Percentiles rank a stretch among this genome's conserved stretches.
Evolutionary conservation across 495 filamentous ascomycete genomes (phyloP).

Genomic region (Thermochaetoides thermophila): DNA sequence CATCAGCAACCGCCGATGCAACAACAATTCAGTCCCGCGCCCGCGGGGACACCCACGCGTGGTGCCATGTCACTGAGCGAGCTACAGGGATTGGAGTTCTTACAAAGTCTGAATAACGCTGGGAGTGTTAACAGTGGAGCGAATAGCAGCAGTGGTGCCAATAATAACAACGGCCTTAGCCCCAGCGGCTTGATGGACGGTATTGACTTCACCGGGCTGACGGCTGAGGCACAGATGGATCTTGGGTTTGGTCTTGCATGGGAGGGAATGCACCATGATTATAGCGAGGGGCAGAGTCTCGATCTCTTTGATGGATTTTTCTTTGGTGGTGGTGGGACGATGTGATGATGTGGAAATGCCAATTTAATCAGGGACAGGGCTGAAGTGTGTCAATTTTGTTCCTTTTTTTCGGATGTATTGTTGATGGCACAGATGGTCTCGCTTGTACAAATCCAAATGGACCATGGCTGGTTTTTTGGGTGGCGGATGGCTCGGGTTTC

Average conservation of each 20-base stretch:
- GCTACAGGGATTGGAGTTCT: conserved; percentile 32
- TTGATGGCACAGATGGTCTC: not conserved
- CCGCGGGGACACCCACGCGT: not conserved
- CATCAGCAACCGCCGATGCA: conserved; percentile 6
- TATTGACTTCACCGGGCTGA: conserved; percentile 4
- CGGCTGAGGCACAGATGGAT: conserved; percentile 38
- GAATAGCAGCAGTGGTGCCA: not conserved
- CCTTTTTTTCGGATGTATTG: not conserved
- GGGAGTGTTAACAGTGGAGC: not conserved
- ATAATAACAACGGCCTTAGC: not conserved
- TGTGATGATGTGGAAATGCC: conserved; percentile 2
- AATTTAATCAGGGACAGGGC: not conserved
- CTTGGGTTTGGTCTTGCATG: conserved; percentile 60
- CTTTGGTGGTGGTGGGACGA: conserved; percentile 46
- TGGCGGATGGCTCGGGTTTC: not conserved
- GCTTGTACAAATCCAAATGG: not conserved
- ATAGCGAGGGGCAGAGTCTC: conserved; percentile 60
- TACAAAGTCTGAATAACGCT: conserved; percentile 18
- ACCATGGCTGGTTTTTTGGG: not conserved
- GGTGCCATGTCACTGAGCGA: conserved; percentile 20
- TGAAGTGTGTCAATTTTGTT: not conserved
- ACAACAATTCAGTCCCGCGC: conserved; percentile 7
- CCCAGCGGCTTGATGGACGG: conserved; percentile 9
- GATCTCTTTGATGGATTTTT: conserved; percentile 89
- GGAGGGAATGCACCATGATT: conserved; percentile 63